Percentiles rank a stretch among this genome's conserved stretches.
These are phyloP conservation scores for Angophora floribunda DNA, from an alignment of 345 rosid genomes.

Conservation along the genomic window DNA sequence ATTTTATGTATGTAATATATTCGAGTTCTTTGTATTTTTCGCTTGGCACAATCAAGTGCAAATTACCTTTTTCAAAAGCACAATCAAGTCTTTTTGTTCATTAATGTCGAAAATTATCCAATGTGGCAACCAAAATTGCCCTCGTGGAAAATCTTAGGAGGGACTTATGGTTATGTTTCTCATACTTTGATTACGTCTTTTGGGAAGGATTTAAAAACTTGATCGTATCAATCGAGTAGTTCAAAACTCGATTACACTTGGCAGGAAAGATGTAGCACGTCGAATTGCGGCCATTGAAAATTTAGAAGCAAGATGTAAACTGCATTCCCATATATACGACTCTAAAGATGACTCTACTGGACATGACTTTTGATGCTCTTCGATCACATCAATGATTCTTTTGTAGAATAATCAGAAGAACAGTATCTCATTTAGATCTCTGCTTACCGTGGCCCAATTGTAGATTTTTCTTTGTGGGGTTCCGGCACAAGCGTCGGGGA, in stretches of 20 bases:
- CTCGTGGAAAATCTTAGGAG: background rate
- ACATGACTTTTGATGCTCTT: background rate
- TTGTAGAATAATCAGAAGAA: background rate
- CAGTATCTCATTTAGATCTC: background rate
- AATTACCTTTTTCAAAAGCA: background rate
- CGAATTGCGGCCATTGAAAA: background rate
- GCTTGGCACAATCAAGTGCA: background rate
- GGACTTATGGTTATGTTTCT: background rate
- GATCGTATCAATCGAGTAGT: background rate
- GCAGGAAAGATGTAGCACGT: background rate
- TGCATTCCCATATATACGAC: background rate
- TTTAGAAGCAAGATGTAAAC: background rate
- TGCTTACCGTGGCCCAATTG: background rate
- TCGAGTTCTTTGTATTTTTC: background rate
- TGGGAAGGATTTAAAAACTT: background rate
- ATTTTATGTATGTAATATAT: background rate
- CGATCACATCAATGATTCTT: background rate
- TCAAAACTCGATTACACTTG: background rate
- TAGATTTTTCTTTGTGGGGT: background rate
- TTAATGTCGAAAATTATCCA: background rate
- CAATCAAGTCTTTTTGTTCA: background rate
- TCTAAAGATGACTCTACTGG: background rate
- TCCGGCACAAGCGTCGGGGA: background rate
- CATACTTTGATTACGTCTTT: background rate
- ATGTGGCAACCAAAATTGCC: background rate